Percentiles rank a stretch among this genome's conserved stretches.
These are phyloP conservation scores for Diaporthe batatas DNA, from an alignment of 2,329 filamentous ascomycete species.

Conservation along the genomic window DNA sequence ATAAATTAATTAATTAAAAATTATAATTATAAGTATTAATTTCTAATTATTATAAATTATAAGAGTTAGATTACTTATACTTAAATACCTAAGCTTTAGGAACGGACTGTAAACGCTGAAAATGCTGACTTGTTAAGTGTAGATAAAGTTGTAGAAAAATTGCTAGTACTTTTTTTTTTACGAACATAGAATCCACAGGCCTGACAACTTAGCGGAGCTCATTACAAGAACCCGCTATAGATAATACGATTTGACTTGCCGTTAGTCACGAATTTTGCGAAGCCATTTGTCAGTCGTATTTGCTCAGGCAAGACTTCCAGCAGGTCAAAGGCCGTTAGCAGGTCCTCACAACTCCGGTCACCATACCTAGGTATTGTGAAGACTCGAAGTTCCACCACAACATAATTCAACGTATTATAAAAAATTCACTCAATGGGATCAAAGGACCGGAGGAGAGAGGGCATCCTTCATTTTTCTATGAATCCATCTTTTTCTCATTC, in stretches of 20 bases:
- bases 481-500: not conserved
- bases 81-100: no score
- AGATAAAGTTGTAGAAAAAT: not conserved
- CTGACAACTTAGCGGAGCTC: not conserved
- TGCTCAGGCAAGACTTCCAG: not conserved
- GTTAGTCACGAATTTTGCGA: not conserved
- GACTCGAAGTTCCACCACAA: not conserved
- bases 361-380: no score
- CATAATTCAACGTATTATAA: not conserved
- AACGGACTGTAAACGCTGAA: not conserved
- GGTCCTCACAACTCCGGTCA: not conserved
- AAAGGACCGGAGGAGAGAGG: not conserved
- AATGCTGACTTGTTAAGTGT: not conserved
- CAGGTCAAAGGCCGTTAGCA: not conserved
- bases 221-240: no score
- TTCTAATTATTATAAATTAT: no score
- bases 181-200: not conserved
- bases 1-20: no score
- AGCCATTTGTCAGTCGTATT: not conserved
- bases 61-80: not conserved
- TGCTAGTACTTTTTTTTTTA: not conserved
- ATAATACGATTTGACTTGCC: not conserved
- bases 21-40: no score
- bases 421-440: not conserved
- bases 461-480: no score